These are phyloP conservation scores for Balakata baccata DNA, from an alignment of 345 rosid species.

Conservation along the genomic window DNA sequence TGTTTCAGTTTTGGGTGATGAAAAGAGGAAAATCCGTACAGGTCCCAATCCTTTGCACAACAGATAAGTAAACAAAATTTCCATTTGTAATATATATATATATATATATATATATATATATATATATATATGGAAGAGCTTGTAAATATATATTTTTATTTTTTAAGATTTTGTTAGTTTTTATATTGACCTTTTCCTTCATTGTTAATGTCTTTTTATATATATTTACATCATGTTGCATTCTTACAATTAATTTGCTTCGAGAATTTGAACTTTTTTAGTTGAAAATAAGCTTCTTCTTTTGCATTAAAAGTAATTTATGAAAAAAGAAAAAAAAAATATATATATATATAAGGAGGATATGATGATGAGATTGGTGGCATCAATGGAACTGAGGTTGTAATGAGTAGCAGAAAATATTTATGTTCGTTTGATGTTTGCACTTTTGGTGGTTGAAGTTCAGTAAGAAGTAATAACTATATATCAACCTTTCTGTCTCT, in stretches of 20 bases:
- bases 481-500: not conserved
- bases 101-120: not conserved
- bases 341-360: not conserved
- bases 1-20: conserved; percentile 36
- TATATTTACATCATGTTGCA: too few species aligned
- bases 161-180: not conserved
- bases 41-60: conserved; percentile 72
- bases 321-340: not conserved
- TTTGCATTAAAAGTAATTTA: too few species aligned
- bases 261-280: too few species aligned
- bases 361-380: conserved; percentile 1
- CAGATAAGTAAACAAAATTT: conserved; percentile 22
- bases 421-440: conserved; percentile 7
- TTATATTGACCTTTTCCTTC: not conserved
- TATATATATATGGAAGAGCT: not conserved
- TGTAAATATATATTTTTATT: not conserved
- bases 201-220: not conserved
- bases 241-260: too few species aligned
- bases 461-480: conserved; percentile 2
- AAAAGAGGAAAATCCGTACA: conserved; percentile 53
- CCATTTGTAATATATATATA: not conserved
- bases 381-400: not conserved
- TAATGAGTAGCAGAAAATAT: not conserved
- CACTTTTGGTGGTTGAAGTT: conserved; percentile 3
- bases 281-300: too few species aligned